Conservation (phyloP, 2,329 filamentous ascomycete genomes). For the Pseudogymnoascus sp. region DNA sequence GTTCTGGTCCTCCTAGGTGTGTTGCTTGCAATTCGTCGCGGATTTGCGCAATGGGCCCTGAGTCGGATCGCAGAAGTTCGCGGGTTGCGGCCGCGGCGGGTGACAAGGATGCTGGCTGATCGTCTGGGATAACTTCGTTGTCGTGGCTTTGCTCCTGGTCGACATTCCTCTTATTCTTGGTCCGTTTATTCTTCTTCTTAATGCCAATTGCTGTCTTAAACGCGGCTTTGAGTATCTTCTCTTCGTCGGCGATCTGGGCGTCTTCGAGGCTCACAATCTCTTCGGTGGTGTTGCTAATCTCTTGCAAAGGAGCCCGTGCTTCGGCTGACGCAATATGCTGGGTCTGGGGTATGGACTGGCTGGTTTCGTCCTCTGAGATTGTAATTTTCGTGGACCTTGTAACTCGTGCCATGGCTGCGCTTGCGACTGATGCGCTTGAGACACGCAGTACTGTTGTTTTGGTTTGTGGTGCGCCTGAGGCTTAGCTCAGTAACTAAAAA, state of each 20-base stretch:
- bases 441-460: not conserved
- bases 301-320: constrained; percentile 13
- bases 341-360: constrained; percentile 6
- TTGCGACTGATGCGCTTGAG: not conserved
- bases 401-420: constrained; percentile 25
- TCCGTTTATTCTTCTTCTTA: constrained; percentile 21
- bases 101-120: constrained; percentile 2
- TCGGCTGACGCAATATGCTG: constrained; percentile 14
- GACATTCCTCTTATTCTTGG: constrained; percentile 18
- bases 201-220: constrained; percentile 25
- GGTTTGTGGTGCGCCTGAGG: not conserved
- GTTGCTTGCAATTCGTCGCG: constrained; percentile 3
- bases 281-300: constrained; percentile 4
- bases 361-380: constrained; percentile 21
- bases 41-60: not conserved
- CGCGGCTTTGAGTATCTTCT: constrained; percentile 27
- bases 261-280: constrained; percentile 13
- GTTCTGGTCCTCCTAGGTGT: not conserved
- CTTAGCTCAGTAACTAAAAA: not conserved
- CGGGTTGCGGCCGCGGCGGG: not conserved
- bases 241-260: constrained; percentile 18
- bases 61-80: constrained; percentile 2
- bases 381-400: constrained; percentile 25
- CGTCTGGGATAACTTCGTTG: constrained; percentile 8
- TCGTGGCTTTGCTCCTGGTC: not conserved